Evolutionary conservation across 1,284 basidiomycete species (phyloP), one percentile per base, ranked within the genome.

Genomic region (Sporisorium graminicola): DNA sequence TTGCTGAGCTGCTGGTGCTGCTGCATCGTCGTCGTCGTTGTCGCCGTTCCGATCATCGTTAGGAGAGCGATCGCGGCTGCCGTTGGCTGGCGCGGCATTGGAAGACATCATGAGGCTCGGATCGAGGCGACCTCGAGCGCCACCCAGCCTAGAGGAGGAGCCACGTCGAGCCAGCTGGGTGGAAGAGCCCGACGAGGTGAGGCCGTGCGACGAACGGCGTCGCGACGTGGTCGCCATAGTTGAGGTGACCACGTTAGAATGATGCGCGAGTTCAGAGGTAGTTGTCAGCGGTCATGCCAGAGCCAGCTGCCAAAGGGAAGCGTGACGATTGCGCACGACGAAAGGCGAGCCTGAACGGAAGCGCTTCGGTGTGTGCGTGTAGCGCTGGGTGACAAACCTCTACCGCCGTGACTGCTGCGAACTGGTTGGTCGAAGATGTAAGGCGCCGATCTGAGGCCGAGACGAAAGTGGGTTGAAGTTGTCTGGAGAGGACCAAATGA

Each of bases 41-140:
- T 53, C 56, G 13, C 24, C 53, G n/a, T 47, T 40, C 18, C 22
- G 52, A 7, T 64, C 69, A n/a, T 62, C 71, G 42, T 64, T 10
- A 12, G 65, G 60, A 5, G 73, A 63, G 13, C 52, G 56, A 22
- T 71, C 65, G 51, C 69, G 65, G 47, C 40, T 63, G 26, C 37
- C 53, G 12, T 60, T 52, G 37, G 50, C 54, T 14, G 63, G n/a
- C 10, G 58, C 58, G 8, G 70, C 63, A 24, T 79, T 79, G 50
- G 75, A 65, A 3, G 77, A 79, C 77, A 79, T 79, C 75, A 77
- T 75, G 35, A 79, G 61, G 44, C 67, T 69, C 13, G 77, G 67
- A 59, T 79, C 77, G 57, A 79, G 71, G n/a, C 77, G 69, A 10
- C 73, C 73, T 10, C 73, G 73, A 29, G 56, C 50, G 4, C 67